A percentile compares a stretch with the other conserved stretches of the same genome.
phyloP scores from a whole-genome alignment of 495 filamentous ascomycete genomes.

The Oidiodendron maius region DNA sequence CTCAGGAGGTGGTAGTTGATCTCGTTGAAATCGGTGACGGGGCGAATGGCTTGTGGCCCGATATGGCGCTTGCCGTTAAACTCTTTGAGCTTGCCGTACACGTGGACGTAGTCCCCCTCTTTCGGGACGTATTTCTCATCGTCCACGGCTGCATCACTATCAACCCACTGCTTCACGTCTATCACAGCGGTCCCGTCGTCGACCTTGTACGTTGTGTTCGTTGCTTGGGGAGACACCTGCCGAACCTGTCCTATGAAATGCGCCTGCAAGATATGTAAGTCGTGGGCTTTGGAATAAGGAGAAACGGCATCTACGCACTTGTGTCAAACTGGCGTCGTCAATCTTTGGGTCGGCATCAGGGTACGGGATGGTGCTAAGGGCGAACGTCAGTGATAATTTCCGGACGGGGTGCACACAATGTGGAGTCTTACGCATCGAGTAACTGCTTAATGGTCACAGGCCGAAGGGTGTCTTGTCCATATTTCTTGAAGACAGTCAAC shows the following conservation, averaged over 20 bases:
- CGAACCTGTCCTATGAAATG: slow-evolving; percentile 88
- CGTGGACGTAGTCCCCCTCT: slow-evolving; percentile 72
- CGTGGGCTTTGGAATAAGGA: not conserved
- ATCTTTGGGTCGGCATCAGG: slow-evolving; percentile 71
- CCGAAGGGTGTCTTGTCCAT: slow-evolving; percentile 64
- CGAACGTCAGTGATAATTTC: not conserved
- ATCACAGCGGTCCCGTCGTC: slow-evolving; percentile 93
- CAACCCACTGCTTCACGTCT: slow-evolving; percentile 91
- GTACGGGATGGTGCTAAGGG: slow-evolving; percentile 37
- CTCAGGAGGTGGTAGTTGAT: slow-evolving; percentile 85
- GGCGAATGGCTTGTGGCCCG: slow-evolving; percentile 71
- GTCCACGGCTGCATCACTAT: slow-evolving; percentile 49
- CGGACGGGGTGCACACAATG: not conserved
- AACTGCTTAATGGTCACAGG: slow-evolving; percentile 95
- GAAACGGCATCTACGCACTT: slow-evolving; percentile 27
- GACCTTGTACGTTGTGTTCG: slow-evolving; percentile 85
- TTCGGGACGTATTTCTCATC: slow-evolving; percentile 32
- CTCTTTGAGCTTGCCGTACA: slow-evolving; percentile 70
- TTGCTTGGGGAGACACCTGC: slow-evolving; percentile 76
- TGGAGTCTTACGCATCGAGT: slow-evolving; percentile 52
- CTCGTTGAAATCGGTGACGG: slow-evolving; percentile 82
- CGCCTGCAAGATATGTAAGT: slow-evolving; percentile 40
- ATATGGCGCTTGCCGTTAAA: slow-evolving; percentile 78
- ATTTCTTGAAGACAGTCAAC: slow-evolving; percentile 22
- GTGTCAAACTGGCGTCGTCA: slow-evolving; percentile 60